These are phyloP conservation scores for Stachybotrys chlorohalonatus DNA, from an alignment of 2,329 filamentous ascomycete species.

Conservation along the genomic window DNA sequence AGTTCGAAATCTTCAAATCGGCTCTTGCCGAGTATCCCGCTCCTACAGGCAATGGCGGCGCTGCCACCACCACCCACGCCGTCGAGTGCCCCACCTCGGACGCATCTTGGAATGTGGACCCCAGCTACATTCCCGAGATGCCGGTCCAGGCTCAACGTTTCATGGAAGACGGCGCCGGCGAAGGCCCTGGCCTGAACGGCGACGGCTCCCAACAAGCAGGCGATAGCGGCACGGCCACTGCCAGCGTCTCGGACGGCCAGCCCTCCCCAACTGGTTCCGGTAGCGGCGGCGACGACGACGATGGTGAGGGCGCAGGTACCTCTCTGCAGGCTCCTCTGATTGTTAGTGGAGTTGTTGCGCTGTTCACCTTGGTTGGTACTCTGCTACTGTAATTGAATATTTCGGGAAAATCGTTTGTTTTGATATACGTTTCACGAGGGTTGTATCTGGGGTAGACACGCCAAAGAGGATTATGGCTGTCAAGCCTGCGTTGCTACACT, in stretches of 20 bases:
- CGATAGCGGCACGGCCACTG: slow-evolving; percentile 36
- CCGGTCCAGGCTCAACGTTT: slow-evolving; percentile 41
- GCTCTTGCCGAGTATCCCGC: slow-evolving; percentile 40
- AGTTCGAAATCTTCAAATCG: slow-evolving; percentile 49
- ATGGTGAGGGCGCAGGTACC: slow-evolving; percentile 19
- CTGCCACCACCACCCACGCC: slow-evolving; percentile 35
- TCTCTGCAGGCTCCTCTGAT: slow-evolving; percentile 21
- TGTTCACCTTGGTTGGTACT: slow-evolving; percentile 29
- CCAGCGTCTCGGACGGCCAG: slow-evolving; percentile 24
- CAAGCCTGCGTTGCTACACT: too few relatives aligned
- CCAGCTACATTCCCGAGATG: slow-evolving; percentile 40
- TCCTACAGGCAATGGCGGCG: slow-evolving; percentile 42
- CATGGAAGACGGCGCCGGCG: slow-evolving; percentile 44
- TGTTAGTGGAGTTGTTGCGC: slow-evolving; percentile 23
- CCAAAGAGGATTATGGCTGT: not conserved
- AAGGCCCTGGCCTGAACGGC: slow-evolving; percentile 43
- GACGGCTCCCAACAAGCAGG: slow-evolving; percentile 44
- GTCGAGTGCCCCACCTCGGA: slow-evolving; percentile 41
- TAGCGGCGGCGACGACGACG: slow-evolving; percentile 7
- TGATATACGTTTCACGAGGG: slow-evolving; percentile 7
- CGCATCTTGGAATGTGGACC: slow-evolving; percentile 40
- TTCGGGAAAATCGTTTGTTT: not conserved
- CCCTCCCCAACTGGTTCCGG: slow-evolving; percentile 17
- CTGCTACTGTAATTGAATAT: slow-evolving; percentile 25
- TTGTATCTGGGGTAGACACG: not conserved